These are phyloP conservation scores for Purpureocillium lavendulum DNA, from an alignment of 2,329 filamentous ascomycete genomes.

Conservation along the genomic window DNA sequence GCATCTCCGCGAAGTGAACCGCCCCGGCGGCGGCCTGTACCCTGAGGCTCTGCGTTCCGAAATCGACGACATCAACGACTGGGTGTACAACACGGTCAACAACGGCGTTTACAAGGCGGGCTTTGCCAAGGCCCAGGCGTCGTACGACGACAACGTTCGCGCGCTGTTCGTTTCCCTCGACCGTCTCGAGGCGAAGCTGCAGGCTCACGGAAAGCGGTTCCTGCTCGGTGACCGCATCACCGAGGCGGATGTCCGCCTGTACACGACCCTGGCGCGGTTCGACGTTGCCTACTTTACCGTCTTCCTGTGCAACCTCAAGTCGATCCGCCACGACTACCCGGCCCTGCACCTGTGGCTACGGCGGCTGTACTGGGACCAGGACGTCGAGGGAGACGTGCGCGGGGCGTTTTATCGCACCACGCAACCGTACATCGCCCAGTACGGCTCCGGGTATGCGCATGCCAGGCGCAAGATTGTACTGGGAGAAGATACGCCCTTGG, in stretches of 20 bases:
- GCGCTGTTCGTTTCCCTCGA: conserved; percentile 58
- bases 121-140: conserved; percentile 56
- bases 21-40: conserved; percentile 45
- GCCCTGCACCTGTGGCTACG: conserved; percentile 60
- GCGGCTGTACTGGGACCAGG: conserved; percentile 60
- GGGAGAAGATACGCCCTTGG: conserved; percentile 15
- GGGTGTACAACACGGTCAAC: conserved; percentile 51
- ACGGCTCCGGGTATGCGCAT: conserved; percentile 19
- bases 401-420: conserved; percentile 63
- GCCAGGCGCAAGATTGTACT: conserved; percentile 16
- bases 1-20: conserved; percentile 40
- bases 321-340: conserved; percentile 57
- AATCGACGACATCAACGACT: conserved; percentile 60
- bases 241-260: conserved; percentile 61
- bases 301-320: conserved; percentile 56
- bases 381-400: conserved; percentile 19
- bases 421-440: conserved; percentile 37
- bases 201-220: conserved; percentile 41
- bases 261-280: conserved; percentile 58
- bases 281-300: conserved; percentile 61
- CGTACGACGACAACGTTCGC: conserved; percentile 54
- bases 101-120: conserved; percentile 48
- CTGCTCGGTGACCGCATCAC: conserved; percentile 57
- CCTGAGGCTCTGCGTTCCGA: conserved; percentile 40
- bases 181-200: conserved; percentile 46